Conservation (phyloP, 305 asterid genomes). For the Coffea humblotiana region DNA sequence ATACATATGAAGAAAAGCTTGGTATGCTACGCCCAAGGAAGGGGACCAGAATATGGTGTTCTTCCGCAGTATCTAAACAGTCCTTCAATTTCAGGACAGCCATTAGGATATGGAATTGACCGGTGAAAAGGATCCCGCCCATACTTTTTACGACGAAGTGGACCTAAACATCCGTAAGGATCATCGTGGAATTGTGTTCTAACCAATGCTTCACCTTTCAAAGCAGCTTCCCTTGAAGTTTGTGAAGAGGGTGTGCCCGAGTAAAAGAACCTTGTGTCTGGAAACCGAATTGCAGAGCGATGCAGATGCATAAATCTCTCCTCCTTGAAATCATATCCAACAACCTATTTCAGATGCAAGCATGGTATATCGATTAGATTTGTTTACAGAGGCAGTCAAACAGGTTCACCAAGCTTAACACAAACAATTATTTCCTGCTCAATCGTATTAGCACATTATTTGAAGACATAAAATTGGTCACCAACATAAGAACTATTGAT, state of each 20-base stretch:
- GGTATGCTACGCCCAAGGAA: constrained; percentile 65
- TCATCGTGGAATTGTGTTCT: constrained; percentile 77
- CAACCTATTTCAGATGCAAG: constrained; percentile 42
- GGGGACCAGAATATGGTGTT: constrained; percentile 60
- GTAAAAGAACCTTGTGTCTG: constrained; percentile 65
- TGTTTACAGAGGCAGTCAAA: not conserved
- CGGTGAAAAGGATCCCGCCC: constrained; percentile 92
- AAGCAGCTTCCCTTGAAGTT: constrained; percentile 72
- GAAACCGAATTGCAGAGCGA: constrained; percentile 72
- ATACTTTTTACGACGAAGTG: constrained; percentile 65
- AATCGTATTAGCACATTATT: too few species aligned
- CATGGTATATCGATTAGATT: not conserved
- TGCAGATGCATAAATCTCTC: constrained; percentile 75
- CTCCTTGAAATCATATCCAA: constrained; percentile 93
- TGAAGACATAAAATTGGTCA: not conserved
- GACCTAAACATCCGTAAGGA: constrained; percentile 80
- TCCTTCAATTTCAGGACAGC: constrained; percentile 88
- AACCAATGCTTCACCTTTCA: constrained; percentile 82
- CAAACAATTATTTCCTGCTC: constrained; percentile 2
- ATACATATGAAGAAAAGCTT: constrained; percentile 2
- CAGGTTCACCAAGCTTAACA: not conserved
- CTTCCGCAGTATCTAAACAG: constrained; percentile 79
- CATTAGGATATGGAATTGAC: constrained; percentile 87
- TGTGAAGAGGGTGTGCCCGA: constrained; percentile 79
- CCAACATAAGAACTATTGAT: not conserved